These are phyloP conservation scores for Yamadazyma olivae DNA, from an alignment of 805 yeast genomes.

Conservation along the genomic window DNA sequence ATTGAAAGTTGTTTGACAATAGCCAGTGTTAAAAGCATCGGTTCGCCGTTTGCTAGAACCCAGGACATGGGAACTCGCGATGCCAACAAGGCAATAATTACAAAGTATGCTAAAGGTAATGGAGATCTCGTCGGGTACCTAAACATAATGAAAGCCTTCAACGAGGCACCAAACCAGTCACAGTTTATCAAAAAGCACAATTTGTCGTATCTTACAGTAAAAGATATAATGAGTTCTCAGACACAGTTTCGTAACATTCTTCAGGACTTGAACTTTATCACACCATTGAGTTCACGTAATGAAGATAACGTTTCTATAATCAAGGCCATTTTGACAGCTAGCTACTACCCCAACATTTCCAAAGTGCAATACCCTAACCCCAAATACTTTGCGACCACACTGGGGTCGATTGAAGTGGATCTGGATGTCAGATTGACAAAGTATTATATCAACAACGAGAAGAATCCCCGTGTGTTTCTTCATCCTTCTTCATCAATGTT, in stretches of 20 bases:
- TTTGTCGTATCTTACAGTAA: slow-evolving; percentile 61
- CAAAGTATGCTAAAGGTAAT: slow-evolving; percentile 41
- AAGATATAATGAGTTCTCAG: slow-evolving; percentile 69
- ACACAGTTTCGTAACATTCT: slow-evolving; percentile 68
- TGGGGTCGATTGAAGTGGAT: slow-evolving; percentile 84
- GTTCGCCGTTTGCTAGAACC: slow-evolving; percentile 67
- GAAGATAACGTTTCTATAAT: slow-evolving; percentile 48
- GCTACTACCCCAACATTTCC: slow-evolving; percentile 81
- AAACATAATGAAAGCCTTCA: slow-evolving; percentile 55
- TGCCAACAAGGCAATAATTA: slow-evolving; percentile 48
- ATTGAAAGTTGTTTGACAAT: slow-evolving; percentile 72
- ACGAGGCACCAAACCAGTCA: neutral
- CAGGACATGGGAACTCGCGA: slow-evolving; percentile 70
- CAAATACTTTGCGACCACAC: slow-evolving; percentile 61
- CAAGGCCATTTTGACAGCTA: slow-evolving; percentile 70
- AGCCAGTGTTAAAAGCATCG: slow-evolving; percentile 74
- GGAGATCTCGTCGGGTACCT: slow-evolving; percentile 79
- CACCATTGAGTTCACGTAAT: slow-evolving; percentile 43
- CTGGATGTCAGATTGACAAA: slow-evolving; percentile 55
- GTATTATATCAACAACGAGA: slow-evolving; percentile 3
- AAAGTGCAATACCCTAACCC: slow-evolving; percentile 81
- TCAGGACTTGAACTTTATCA: slow-evolving; percentile 71
- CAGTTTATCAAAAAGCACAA: slow-evolving; percentile 53
- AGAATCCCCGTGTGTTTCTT: slow-evolving; percentile 66
- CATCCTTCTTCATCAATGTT: slow-evolving; percentile 86